Evolutionary conservation across 1,139 yeast genomes (phyloP), one percentile per base, ranked within the genome.

Genomic region (Candida tropicalis): DNA sequence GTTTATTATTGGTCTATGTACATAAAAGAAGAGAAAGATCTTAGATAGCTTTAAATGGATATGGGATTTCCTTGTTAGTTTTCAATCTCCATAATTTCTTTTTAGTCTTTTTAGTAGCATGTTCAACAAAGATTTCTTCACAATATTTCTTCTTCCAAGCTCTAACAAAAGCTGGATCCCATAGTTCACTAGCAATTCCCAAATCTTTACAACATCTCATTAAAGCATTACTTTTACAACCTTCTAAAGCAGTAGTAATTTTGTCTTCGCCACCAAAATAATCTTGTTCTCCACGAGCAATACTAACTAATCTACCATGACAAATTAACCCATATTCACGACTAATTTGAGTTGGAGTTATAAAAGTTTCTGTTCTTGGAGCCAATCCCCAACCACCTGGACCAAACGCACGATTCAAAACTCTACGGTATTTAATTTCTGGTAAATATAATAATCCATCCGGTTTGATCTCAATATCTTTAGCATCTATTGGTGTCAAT

Each of bases 341-440:
- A 7, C 96, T 87, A 28, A 80, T 68, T 49, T 77, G 77, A 47
- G 68, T 71, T 12, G 73, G 71, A 1, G 96, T 84, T 23, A 93
- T 81, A 42, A 79, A 69, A 0, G 96, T 85, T 52, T 87, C 95
- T 0, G 96, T 85, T 45, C 99, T 71, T 8, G 99, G 98, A 0
- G 95, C 97, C 46, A 93, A 71, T 0, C 99, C 99, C 99, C 99
- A 93, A 1, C 96, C 98, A 18, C 99, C 99, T 2, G 99, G 97
- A 2, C 99, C 99, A 70, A 93, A 91, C 0, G 98, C 95, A 31
- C 76, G 75, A 65, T 91, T 91, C 54, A 93, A 67, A 26, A 90
- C 85, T 38, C 99, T 77, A 50, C 99, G 79, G 61, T 93, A 93
- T 60, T 91, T 90, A 64, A 93, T 93, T 63, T 93, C 99, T 0